Evolutionary conservation across 2,329 filamentous ascomycete species (phyloP).

Genomic region (Elsinoe batatas): DNA sequence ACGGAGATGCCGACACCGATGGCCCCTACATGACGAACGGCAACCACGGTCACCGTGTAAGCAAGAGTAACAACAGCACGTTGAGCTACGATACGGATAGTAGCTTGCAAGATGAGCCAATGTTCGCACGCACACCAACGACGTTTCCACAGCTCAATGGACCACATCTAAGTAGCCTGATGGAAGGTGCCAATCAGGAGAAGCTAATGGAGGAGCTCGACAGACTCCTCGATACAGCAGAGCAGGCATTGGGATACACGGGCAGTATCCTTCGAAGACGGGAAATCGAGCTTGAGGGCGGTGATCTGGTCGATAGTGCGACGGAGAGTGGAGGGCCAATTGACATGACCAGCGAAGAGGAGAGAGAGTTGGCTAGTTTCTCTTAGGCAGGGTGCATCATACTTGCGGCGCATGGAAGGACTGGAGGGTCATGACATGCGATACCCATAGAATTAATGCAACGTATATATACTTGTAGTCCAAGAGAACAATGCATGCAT

Average conservation of each 20-base stretch:
- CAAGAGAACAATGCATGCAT: background rate
- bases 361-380: slow-evolving; percentile 10
- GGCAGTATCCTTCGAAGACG: slow-evolving; percentile 10
- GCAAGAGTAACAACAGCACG: background rate
- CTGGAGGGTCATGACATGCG: background rate
- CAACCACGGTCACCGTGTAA: background rate
- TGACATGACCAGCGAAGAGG: slow-evolving; percentile 13
- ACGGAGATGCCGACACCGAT: slow-evolving; percentile 11
- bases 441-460: background rate
- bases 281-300: slow-evolving; percentile 16
- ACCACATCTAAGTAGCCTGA: slow-evolving; percentile 24
- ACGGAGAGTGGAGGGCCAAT: slow-evolving; percentile 6
- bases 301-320: slow-evolving; percentile 10
- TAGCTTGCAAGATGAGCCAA: slow-evolving; percentile 15
- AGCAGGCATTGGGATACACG: slow-evolving; percentile 14
- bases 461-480: background rate
- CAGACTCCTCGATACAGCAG: slow-evolving; percentile 22
- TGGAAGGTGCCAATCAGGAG: slow-evolving; percentile 23
- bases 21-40: slow-evolving; percentile 16
- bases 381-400: slow-evolving; percentile 1
- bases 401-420: background rate
- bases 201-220: slow-evolving; percentile 24
- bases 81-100: slow-evolving; percentile 17
- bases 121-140: background rate
- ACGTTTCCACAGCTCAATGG: slow-evolving; percentile 23